Evolutionary conservation across 306 rosid genomes (phyloP).

Genomic region (Urtica urens): DNA sequence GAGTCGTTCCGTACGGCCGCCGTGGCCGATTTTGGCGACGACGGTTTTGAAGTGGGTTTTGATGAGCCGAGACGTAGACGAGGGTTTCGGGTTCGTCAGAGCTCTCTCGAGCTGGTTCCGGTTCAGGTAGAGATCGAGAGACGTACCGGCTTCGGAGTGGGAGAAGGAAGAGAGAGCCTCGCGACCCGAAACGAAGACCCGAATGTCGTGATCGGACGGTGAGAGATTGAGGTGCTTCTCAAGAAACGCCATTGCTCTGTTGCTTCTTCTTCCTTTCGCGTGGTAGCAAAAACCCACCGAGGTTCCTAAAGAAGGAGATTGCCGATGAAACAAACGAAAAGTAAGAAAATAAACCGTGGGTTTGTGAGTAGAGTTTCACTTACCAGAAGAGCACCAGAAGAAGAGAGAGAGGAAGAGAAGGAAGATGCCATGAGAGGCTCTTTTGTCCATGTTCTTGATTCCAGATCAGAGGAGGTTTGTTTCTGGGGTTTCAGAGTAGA

Average conservation of each 20-base stretch:
- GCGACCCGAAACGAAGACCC: conserved; percentile 22
- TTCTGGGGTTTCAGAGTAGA: conserved; percentile 26
- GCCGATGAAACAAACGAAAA: conserved; percentile 1
- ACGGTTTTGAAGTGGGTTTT: conserved; percentile 37
- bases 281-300: conserved; percentile 40
- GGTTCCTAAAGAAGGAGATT: conserved; percentile 34
- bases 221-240: conserved; percentile 30
- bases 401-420: conserved; percentile 40
- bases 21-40: conserved; percentile 22
- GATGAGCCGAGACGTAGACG: conserved; percentile 27
- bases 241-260: conserved; percentile 24
- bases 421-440: conserved; percentile 33
- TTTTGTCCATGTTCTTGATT: conserved; percentile 32
- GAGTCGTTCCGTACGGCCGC: conserved; percentile 17
- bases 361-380: conserved; percentile 11
- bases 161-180: conserved; percentile 27
- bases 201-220: conserved; percentile 36
- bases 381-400: conserved; percentile 48
- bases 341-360: background rate
- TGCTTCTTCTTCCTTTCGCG: conserved; percentile 25
- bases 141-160: conserved; percentile 23
- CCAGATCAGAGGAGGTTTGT: conserved; percentile 5
- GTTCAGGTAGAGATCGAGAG: conserved; percentile 46
- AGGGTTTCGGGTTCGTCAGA: conserved; percentile 24
- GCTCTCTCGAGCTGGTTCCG: conserved; percentile 25